Evolutionary conservation across 768 basidiomycete species (phyloP).

Genomic region (Rickenella mellea): DNA sequence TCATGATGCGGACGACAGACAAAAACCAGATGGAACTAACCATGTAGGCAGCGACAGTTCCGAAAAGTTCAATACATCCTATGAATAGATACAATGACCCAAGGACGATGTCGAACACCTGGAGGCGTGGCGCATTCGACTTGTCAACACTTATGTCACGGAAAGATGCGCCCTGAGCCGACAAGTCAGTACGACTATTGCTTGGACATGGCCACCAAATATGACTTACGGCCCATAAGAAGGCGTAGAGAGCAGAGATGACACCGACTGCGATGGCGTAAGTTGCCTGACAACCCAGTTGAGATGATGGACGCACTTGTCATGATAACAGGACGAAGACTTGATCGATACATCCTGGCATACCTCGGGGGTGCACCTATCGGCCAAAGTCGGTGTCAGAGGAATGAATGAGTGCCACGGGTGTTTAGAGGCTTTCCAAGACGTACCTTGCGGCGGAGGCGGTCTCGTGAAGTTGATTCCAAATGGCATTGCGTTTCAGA

Average conservation of each 20-base stretch:
- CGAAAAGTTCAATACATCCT: constrained; percentile 45
- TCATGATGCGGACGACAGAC: too few species aligned
- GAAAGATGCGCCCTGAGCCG: constrained; percentile 50
- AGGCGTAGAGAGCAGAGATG: constrained; percentile 46
- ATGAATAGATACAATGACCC: constrained; percentile 47
- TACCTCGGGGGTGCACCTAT: constrained; percentile 48
- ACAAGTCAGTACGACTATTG: neutral
- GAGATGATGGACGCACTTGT: constrained; percentile 23
- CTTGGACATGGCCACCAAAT: neutral
- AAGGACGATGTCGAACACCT: constrained; percentile 46
- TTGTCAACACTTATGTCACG: constrained; percentile 39
- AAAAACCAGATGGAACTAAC: constrained; percentile 31
- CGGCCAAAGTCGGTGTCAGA: neutral
- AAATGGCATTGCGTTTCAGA: too few species aligned
- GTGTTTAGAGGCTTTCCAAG: neutral
- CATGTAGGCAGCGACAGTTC: constrained; percentile 36
- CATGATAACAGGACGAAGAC: constrained; percentile 52
- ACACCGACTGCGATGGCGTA: constrained; percentile 22
- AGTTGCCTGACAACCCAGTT: neutral
- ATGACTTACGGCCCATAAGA: constrained; percentile 45
- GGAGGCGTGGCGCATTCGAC: constrained; percentile 42
- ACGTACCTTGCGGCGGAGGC: neutral
- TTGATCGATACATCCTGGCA: constrained; percentile 46
- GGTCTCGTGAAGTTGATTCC: neutral
- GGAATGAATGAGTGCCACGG: neutral